Evolutionary conservation across 345 rosid species (phyloP), one percentile per base, ranked within the genome.

Genomic region (Brassica cretica): DNA sequence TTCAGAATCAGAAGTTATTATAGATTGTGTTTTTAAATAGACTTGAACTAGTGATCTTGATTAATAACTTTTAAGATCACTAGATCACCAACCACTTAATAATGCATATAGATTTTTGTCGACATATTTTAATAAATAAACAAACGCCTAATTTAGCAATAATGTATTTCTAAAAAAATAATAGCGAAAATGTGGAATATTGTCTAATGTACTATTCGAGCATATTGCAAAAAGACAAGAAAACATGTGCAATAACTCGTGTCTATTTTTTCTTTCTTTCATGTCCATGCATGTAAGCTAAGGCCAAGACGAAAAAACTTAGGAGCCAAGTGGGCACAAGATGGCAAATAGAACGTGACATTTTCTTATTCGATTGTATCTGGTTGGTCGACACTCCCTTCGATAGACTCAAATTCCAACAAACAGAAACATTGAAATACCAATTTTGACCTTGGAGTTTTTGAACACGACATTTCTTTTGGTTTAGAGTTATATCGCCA

Each of bases 261-360:
- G 39, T 75, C 14, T n/a, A 2, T 76, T 7, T 62, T 8, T 29
- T 41, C 29, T 6, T 53, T 6, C 24, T n/a, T 35, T 25, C 37
- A 27, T 59, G 66, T 51, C 12, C 56, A n/a, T n/a, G 74, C 44
- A 60, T 18, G 66, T 15, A 66, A 67, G 39, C 60, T 8, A 2
- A 75, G 51, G 35, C 51, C 24, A 68, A 44, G 61, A 60, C 29
- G 39, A 46, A 69, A 63, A 63, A 24, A 37, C 0, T 0, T 24
- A 55, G 65, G 70, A 71, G 37, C 66, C 46, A 77, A 70, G 44
- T 63, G 46, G 65, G n/a, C 71, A 64, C 44, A 77, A 70, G 18
- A 33, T 10, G 56, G 56, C 19, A 51, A 63, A 63, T 6, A 37
- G 64, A 71, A 78, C 68, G 62, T 78, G 39, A 66, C 68, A 41